Evolutionary conservation across 73 alveolate species (phyloP), one percentile per base, ranked within the genome.

Genomic region (Paraurostyla sp.): DNA sequence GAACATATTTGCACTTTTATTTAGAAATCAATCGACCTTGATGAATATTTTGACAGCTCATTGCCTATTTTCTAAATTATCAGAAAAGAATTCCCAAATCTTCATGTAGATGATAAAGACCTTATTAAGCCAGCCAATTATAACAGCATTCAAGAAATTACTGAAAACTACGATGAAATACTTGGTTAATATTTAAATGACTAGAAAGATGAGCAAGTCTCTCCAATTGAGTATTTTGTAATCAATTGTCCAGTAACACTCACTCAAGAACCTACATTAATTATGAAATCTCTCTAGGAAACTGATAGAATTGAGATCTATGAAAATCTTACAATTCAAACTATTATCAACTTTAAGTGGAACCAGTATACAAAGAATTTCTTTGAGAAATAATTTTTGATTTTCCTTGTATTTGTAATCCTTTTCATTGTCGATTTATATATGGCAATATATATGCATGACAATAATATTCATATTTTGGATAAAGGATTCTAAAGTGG

Each of bases 261-360:
- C 15, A 3, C 46, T 9, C 22, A 15, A 15, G 4, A 29, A 6
- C 52, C 52, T 25, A 7, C 7, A 62, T 6, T 9, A 62, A 13
- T 62, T 7, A 62, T 62, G 54, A 27, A 62, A 32, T 13, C 51
- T 32, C 32, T 62, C 7, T 16, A 29, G 9, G 80, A 62, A 62
- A 27, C 80, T 15, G 51, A 62, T 62, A 29, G 30, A 16, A 9
- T 15, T 62, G 80, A 15, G 3, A 16, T 16, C 80, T 62, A 25
- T 62, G 80, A 62, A 62, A 62, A 62, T 33, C 3, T 62, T 4
- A 27, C 51, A 4, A 62, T 62, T 3, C 30, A 62, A 23, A 62
- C 80, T 16, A 62, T 62, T 27, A 62, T 62, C 30, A 62, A 62
- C 7, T 62, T 62, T 36, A 62, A 62, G 23, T 62, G 80, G 80